Evolutionary conservation across 768 basidiomycete genomes (phyloP).

Genomic region (Suillus weaverae): DNA sequence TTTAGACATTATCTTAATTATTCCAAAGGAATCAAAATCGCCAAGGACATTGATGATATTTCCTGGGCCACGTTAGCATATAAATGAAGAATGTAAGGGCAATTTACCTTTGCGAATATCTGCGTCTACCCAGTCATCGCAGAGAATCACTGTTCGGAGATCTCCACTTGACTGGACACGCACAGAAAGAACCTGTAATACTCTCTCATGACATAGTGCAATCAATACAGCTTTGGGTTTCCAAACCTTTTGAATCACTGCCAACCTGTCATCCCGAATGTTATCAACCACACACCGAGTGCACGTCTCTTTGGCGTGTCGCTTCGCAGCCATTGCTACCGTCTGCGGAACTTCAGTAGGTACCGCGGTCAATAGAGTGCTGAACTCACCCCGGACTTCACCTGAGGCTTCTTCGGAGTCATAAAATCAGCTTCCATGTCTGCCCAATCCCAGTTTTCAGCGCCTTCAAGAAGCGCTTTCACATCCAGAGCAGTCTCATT

Average conservation of each 20-base stretch:
- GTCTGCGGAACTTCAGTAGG: slow-evolving; percentile 18
- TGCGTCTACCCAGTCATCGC: slow-evolving; percentile 76
- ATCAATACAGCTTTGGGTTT: neutral
- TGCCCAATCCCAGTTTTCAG: slow-evolving; percentile 70
- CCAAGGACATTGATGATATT: slow-evolving; percentile 84
- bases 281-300: slow-evolving; percentile 58
- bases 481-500: slow-evolving; percentile 42
- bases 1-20: slow-evolving; percentile 60
- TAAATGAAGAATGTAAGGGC: neutral
- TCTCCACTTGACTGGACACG: slow-evolving; percentile 41
- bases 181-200: slow-evolving; percentile 51
- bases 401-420: slow-evolving; percentile 43
- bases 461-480: slow-evolving; percentile 54
- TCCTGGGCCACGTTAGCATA: slow-evolving; percentile 41
- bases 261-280: slow-evolving; percentile 38
- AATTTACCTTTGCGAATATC: slow-evolving; percentile 59
- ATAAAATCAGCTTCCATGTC: slow-evolving; percentile 51
- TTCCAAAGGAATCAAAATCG: slow-evolving; percentile 32
- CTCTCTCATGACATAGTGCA: slow-evolving; percentile 4
- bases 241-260: slow-evolving; percentile 44
- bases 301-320: slow-evolving; percentile 37
- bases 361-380: neutral
- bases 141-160: slow-evolving; percentile 54
- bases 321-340: slow-evolving; percentile 10
- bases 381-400: slow-evolving; percentile 21